Evolutionary conservation across 495 filamentous ascomycete genomes (phyloP).

Genomic region (Coniosporium apollinis): DNA sequence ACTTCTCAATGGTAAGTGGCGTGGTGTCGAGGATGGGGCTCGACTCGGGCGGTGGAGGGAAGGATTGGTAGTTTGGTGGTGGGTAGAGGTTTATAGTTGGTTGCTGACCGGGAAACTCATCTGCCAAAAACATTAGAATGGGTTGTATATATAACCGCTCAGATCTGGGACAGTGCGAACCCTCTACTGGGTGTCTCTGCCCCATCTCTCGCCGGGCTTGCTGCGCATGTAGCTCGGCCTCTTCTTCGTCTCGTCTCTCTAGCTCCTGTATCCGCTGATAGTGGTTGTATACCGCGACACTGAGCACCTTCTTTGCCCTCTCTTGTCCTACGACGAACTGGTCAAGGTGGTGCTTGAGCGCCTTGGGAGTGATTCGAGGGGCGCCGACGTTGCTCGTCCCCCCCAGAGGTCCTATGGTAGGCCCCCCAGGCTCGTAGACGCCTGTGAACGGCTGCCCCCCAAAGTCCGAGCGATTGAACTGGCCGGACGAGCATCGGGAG

Average conservation of each 20-base stretch:
- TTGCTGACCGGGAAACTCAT: constrained; percentile 65
- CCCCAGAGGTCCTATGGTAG: constrained; percentile 22
- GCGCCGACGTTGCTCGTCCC: constrained; percentile 14
- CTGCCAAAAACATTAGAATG: constrained; percentile 33
- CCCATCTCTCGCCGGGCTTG: constrained; percentile 28
- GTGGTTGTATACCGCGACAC: constrained; percentile 91
- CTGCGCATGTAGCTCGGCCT: constrained; percentile 45
- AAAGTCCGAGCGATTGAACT: constrained; percentile 48
- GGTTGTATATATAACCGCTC: too few relatives aligned
- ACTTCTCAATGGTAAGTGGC: constrained; percentile 78
- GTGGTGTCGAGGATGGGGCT: constrained; percentile 32
- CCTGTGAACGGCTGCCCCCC: constrained; percentile 49
- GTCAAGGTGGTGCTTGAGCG: constrained; percentile 81
- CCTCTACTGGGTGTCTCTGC: constrained; percentile 32
- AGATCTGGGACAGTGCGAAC: constrained; percentile 24
- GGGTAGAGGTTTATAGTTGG: constrained; percentile 33
- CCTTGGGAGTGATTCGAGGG: constrained; percentile 48
- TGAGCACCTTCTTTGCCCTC: constrained; percentile 86
- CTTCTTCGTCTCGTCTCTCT: constrained; percentile 58
- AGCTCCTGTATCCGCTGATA: constrained; percentile 77
- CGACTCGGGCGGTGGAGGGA: constrained; percentile 11
- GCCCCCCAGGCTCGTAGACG: constrained; percentile 56
- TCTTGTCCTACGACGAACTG: constrained; percentile 94
- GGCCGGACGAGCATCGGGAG: constrained; percentile 25
- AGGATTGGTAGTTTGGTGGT: constrained; percentile 7